Conservation (phyloP, 129 eudicot species). For the Smallanthus sonchifolius region DNA sequence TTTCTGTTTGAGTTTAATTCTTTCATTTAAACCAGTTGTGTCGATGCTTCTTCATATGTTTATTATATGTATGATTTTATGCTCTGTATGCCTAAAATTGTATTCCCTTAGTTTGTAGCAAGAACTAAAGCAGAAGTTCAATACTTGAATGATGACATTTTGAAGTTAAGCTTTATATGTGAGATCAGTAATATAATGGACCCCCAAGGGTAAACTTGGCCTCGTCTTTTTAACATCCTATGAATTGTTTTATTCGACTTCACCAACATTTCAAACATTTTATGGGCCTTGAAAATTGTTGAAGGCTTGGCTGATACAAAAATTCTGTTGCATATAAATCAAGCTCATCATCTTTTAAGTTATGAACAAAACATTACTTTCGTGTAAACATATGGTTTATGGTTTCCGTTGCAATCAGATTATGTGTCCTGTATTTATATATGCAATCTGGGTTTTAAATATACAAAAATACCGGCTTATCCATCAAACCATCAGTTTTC, state of each 20-base stretch:
- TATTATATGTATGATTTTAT: too few species aligned
- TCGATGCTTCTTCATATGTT: too few species aligned
- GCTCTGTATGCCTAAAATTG: too few species aligned
- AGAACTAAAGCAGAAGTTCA: too few species aligned
- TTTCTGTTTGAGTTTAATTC: too few species aligned
- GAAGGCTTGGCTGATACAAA: background rate
- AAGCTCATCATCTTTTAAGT: background rate
- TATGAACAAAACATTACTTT: background rate
- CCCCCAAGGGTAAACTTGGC: background rate
- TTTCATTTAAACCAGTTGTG: too few species aligned
- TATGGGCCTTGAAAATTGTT: background rate
- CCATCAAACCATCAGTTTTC: background rate
- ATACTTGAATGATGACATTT: background rate
- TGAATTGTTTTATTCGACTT: background rate
- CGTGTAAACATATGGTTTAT: background rate
- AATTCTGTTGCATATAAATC: background rate
- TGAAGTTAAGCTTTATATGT: background rate
- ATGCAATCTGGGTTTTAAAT: background rate
- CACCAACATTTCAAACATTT: background rate
- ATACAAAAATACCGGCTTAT: background rate
- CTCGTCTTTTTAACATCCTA: background rate
- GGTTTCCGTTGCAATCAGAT: background rate
- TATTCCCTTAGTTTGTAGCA: too few species aligned
- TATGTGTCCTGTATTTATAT: background rate
- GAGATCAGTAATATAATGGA: background rate